Conservation (phyloP, 305 asterid species). For the Fraxinus velutina region DNA sequence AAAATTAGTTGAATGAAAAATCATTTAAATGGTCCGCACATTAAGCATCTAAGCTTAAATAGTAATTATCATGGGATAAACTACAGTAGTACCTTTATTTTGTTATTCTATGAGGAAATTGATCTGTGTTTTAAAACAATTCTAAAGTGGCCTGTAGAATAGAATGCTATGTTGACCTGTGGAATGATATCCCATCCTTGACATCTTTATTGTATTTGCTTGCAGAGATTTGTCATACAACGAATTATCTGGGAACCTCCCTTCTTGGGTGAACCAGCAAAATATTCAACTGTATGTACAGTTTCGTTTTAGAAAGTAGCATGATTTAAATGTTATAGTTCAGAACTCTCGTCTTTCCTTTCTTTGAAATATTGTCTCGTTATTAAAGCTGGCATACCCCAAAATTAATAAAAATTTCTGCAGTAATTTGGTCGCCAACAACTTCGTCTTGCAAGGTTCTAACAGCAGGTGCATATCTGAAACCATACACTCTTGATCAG, state of each 20-base stretch:
- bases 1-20: not conserved
- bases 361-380: not conserved
- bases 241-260: not conserved
- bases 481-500: not conserved
- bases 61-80: not conserved
- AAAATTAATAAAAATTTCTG: not conserved
- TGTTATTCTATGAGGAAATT: not conserved
- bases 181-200: not conserved
- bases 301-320: no score
- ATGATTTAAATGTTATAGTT: no score
- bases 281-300: not conserved
- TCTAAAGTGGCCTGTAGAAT: not conserved
- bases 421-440: not conserved
- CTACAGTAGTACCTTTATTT: not conserved
- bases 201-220: not conserved
- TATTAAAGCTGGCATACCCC: not conserved
- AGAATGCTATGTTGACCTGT: not conserved
- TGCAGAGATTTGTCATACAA: not conserved
- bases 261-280: not conserved
- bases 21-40: not conserved
- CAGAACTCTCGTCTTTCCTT: not conserved
- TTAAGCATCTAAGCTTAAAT: not conserved
- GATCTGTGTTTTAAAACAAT: not conserved
- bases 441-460: not conserved
- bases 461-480: not conserved